phyloP scores from a whole-genome alignment of 768 basidiomycete species.

The Serendipita vermifera region DNA sequence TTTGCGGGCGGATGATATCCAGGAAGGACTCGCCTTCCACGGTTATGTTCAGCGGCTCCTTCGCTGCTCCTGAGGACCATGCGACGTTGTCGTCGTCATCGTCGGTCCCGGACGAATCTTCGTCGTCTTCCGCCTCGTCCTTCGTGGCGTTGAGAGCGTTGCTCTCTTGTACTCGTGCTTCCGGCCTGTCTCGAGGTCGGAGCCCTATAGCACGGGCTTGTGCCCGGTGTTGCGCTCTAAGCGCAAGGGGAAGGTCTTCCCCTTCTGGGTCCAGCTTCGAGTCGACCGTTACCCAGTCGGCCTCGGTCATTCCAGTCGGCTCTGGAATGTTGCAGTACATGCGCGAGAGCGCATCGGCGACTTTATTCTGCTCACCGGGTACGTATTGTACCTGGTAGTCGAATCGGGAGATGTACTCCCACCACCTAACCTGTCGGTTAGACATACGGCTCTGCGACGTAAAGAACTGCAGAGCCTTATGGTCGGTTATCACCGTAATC shows the following conservation, averaged over 20 bases:
- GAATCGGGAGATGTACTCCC: conserved; percentile 23
- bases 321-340: conserved; percentile 23
- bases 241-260: conserved; percentile 9
- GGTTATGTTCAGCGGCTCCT: too few relatives aligned
- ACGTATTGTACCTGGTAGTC: conserved; percentile 22
- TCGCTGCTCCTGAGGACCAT: too few relatives aligned
- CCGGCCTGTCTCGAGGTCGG: too few relatives aligned
- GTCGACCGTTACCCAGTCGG: conserved; percentile 9
- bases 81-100: too few relatives aligned
- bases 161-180: too few relatives aligned
- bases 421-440: conserved; percentile 21
- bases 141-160: too few relatives aligned
- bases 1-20: too few relatives aligned
- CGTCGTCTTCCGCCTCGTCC: too few relatives aligned
- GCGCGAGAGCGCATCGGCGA: conserved; percentile 23
- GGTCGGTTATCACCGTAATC: conserved; percentile 21
- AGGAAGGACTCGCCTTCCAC: too few relatives aligned
- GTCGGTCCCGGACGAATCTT: too few relatives aligned
- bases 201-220: too few relatives aligned
- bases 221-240: too few relatives aligned
- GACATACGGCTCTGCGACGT: conserved; percentile 17
- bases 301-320: conserved; percentile 18
- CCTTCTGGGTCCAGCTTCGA: conserved; percentile 13
- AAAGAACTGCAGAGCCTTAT: conserved; percentile 23
- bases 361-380: conserved; percentile 19